Conservation (phyloP, 306 rosid species). For the Fragaria nilgerrensis region DNA sequence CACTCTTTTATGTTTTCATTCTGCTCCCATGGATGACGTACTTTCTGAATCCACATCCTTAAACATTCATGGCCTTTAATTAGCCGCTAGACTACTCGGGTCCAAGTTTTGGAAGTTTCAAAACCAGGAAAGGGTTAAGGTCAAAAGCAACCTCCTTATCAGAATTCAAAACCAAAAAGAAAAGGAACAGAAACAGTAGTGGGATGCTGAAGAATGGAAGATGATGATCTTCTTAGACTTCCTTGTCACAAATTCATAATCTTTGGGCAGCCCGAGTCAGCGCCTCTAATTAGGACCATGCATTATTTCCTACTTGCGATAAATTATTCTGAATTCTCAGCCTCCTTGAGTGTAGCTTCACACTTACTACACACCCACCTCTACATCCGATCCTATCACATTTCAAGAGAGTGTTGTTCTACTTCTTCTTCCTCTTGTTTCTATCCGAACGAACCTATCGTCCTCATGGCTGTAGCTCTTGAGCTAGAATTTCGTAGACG, state of each 20-base stretch:
- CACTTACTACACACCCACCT: neutral
- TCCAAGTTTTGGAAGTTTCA: neutral
- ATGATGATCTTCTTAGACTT: neutral
- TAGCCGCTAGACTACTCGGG: neutral
- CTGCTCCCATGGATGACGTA: neutral
- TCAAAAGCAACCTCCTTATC: neutral
- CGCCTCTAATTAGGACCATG: slow-evolving; percentile 1
- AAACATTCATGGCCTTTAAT: neutral
- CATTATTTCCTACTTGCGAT: neutral
- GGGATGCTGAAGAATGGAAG: neutral
- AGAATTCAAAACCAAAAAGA: neutral
- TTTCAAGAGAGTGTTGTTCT: neutral
- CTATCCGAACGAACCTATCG: too few species aligned
- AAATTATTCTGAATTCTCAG: neutral
- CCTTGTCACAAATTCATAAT: neutral
- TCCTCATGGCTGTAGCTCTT: neutral
- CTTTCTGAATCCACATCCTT: neutral
- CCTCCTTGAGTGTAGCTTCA: neutral
- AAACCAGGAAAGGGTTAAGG: neutral
- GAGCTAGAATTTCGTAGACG: neutral
- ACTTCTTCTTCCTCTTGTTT: neutral
- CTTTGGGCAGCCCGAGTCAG: neutral
- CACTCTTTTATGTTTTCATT: neutral
- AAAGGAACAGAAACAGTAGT: neutral
- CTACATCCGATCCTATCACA: neutral